Evolutionary conservation across 192 early-diverging fungal genomes (phyloP), one percentile per base, ranked within the genome.

Genomic region (Backusella morwellensis): DNA sequence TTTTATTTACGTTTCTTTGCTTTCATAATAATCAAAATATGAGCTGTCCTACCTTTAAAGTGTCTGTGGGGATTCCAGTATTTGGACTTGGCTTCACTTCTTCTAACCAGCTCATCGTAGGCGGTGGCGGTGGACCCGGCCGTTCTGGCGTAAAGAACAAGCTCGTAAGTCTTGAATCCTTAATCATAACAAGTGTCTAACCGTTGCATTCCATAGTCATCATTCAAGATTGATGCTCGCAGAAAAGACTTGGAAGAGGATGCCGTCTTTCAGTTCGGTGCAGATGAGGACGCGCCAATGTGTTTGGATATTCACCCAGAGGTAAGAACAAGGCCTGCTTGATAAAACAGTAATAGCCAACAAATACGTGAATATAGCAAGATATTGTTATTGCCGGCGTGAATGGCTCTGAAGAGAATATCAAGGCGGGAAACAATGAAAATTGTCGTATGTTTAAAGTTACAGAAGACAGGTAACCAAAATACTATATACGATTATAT

Each of bases 61-160:
- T 76, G 42, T 75, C 84, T 19, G 84, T 86, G 41, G 90, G 90
- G 14, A 87, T 92, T 29, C 92, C 92, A 50, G 77, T 93, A 36
- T 87, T 84, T 69, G 88, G 87, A 40, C 80, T 91, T 73, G 90
- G 85, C 0, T 88, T 93, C 63, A 90, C 87, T 14, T 70, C 75
- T 63, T 74, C 76, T 23, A 88, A 90, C 78, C 81, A 92, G 66
- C 68, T 94, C 5, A 78, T 94, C 23, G 81, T 96, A 3, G 93
- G 90, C 40, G 97, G 97, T 9, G 97, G 97, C n/a, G 97, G 97
- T 23, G 97, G 97, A 1, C 74, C 91, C 8, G 88, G 90, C 15
- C 86, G 88, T 23, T 90, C 92, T 0, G 97, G 97, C 21, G 91
- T 98, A 32, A 93, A 93, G 72, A 98, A 98, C 82, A 94, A 93